Percentiles rank a stretch among this genome's conserved stretches.
Conservation (phyloP, 2,329 filamentous ascomycete genomes). For the Aspergillus phoenicis region DNA sequence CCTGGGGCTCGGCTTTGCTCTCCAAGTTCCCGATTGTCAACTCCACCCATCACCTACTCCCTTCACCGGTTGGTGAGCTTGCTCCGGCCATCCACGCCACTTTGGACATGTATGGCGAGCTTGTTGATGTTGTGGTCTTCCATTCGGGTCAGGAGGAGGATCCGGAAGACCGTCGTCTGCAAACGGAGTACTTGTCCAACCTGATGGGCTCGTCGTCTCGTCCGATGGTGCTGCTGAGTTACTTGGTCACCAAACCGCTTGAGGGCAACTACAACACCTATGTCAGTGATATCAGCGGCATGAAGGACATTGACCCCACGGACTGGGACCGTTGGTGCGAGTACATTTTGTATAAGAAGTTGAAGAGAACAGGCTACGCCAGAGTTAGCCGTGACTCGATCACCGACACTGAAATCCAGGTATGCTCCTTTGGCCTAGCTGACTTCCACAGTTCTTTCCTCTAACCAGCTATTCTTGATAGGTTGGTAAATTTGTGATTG, state of each 20-base stretch:
- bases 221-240: constrained; percentile 83
- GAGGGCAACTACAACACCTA: constrained; percentile 97
- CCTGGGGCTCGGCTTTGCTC: constrained; percentile 88
- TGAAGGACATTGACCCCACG: constrained; percentile 89
- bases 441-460: background rate
- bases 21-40: constrained; percentile 98
- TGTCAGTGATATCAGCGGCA: constrained; percentile 80
- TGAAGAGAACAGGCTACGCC: constrained; percentile 85
- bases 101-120: constrained; percentile 84
- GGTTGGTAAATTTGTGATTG: constrained; percentile 90
- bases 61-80: constrained; percentile 89
- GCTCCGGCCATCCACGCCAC: constrained; percentile 97
- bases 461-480: constrained; percentile 34
- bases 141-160: constrained; percentile 98
- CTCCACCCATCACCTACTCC: constrained; percentile 92
- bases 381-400: constrained; percentile 86
- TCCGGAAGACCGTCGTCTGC: constrained; percentile 82
- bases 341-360: constrained; percentile 92
- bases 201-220: constrained; percentile 82
- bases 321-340: constrained; percentile 99
- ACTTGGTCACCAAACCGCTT: constrained; percentile 86
- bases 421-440: constrained; percentile 38
- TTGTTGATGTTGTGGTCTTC: constrained; percentile 95
- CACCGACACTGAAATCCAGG: constrained; percentile 95
- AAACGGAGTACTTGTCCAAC: constrained; percentile 80